Base-by-base conservation (phyloP, 768 basidiomycete genomes). In the Calocera cornea region DNA sequence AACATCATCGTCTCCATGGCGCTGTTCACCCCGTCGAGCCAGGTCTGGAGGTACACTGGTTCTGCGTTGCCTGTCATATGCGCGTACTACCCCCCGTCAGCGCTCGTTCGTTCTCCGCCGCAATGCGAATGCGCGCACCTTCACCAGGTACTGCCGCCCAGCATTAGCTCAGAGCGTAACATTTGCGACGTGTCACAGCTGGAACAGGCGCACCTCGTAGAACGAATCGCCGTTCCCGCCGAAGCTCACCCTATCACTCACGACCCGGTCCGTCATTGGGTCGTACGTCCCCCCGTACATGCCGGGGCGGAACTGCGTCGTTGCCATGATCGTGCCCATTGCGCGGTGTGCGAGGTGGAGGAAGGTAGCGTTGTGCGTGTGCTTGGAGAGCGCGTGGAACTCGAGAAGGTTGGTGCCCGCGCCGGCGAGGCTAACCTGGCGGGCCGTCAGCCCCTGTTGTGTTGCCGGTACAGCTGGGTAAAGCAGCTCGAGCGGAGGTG, bases 11-110 rank as follows among this genome's bases (percentile, higher is more conserved):
- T 79, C 69, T 79, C 79, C 72, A 90, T 87, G 0, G 88, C 88
- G 0, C 86, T 84, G 73, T 90, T 87, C 16, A 86, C 87, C 0
- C 88, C 89, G 1, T 84, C 82, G 44, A 78, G 75, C 89, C 89
- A 90, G 0, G 84, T 82, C 70, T 88, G 81, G 17, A 82, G 82
- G 67, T 84, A 89, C n/a, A 84, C 71, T 60, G 80, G 78, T 73
- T 89, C 82, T 66, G 83, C 71, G 17, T 86, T 86, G 76, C 88
- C 87, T 11, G 84, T 83, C 24, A 90, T 78, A 31, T 87, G 86
- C 1, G 89, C 66, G 60, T 83, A 83, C 54, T 60, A 31, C 27
- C 31, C n/a, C n/a, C n/a, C n/a, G n/a, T n/a, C n/a, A n/a, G n/a
- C n/a, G n/a, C n/a, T n/a, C n/a, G n/a, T n/a, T n/a, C n/a, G n/a